Evolutionary conservation across 148 eudicot species (phyloP), one percentile per base, ranked within the genome.

Genomic region (Limonium bicolor): DNA sequence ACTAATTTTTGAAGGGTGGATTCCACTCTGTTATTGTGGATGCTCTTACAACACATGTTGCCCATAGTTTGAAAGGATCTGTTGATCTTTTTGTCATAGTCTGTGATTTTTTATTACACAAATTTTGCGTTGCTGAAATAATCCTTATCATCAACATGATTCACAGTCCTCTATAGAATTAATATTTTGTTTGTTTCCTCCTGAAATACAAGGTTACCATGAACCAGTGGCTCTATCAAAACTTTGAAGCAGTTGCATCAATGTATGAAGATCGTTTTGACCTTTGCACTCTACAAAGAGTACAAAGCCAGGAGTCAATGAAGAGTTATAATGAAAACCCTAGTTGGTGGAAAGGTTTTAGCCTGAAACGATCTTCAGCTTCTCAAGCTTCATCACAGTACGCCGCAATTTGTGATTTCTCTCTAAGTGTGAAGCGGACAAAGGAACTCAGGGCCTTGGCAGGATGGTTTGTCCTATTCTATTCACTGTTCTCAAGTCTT

Each of bases 201-300:
- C 56, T 59, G 53, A 53, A 33, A 53, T 61, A 27, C 50, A 71
- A 90, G 97, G 93, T 75, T 61, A 90, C 86, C 1, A 51, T 90
- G 74, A 64, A 66, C 35, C 92, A 75, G 62, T 90, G 97, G 97
- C 41, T 90, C 59, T 78, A 78, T 59, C 93, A 76, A 63, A 90
- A 90, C 69, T 73, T 90, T 59, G 82, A 74, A 32, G 74, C 82
- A 20, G 81, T 90, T 57, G 82, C 72, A 32, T 73, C 84, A 25
- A 80, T 90, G 99, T 90, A 90, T 18, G 99, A 85, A 59, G 99
- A 90, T 54, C 73, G 74, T 28, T 81, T 90, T 63, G 93, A 90
- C 48, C 68, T 84, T 7, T 51, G 72, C 50, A 75, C 71, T 16
- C 76, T 90, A 32, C 73, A 78, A 53, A 64, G 46, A 19, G 75